phyloP scores from a whole-genome alignment of 2,329 filamentous ascomycete species.

The Myriosclerotinia curreyana region DNA sequence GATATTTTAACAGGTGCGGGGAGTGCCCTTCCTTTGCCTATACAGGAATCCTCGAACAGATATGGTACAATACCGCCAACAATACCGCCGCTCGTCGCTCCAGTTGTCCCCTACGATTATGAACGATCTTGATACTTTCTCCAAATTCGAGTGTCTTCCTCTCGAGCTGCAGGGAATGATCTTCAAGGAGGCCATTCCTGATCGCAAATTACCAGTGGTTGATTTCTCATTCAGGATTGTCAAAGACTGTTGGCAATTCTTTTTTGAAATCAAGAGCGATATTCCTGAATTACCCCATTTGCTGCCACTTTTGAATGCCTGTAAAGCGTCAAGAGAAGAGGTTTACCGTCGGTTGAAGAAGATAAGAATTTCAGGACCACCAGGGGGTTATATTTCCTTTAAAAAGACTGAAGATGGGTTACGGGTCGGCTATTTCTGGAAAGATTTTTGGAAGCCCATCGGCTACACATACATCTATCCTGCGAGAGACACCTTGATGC shows the following conservation, averaged over 20 bases:
- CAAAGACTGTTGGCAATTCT: fast-evolving
- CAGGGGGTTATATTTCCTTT: no score
- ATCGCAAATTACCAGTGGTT: background rate
- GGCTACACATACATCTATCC: background rate
- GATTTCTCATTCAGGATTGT: background rate
- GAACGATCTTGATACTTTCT: background rate
- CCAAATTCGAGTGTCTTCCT: background rate
- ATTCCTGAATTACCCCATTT: background rate
- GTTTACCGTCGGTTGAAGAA: background rate
- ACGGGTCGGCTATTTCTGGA: background rate
- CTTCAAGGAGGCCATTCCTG: background rate
- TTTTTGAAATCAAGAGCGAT: background rate
- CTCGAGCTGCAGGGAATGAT: background rate
- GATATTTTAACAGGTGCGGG: background rate
- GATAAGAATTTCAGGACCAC: background rate
- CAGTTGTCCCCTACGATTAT: background rate
- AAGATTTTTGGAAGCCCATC: no score
- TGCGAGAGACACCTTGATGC: background rate
- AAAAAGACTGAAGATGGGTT: fast-evolving
- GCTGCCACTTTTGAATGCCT: background rate
- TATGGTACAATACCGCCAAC: no score
- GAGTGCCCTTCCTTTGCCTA: background rate
- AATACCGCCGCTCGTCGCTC: background rate
- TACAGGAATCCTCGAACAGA: background rate
- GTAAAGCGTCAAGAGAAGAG: background rate